phyloP scores from a whole-genome alignment of 495 filamentous ascomycete genomes.

The Cenococcum geophilum region DNA sequence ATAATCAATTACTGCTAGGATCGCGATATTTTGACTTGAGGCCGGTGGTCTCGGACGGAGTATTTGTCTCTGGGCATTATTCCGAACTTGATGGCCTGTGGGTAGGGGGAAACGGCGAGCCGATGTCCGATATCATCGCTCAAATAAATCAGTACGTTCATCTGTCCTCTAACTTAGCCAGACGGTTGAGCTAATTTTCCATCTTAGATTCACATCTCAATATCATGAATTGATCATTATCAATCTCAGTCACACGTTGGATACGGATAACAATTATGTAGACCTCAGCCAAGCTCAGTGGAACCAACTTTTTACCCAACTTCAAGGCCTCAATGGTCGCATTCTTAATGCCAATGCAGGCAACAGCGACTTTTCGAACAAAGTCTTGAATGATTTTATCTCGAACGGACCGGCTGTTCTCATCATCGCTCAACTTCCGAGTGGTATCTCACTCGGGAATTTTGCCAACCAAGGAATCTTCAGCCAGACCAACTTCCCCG shows the following conservation, averaged over 20 bases:
- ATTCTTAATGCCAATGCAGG: conserved; percentile 15
- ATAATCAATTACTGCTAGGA: conserved; percentile 21
- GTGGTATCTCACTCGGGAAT: conserved; percentile 19
- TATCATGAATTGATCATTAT: conserved; percentile 31
- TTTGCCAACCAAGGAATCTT: conserved; percentile 29
- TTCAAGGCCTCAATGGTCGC: conserved; percentile 26
- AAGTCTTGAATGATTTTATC: conserved; percentile 26
- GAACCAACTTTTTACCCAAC: conserved; percentile 27
- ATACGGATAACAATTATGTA: conserved; percentile 27
- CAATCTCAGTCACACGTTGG: conserved; percentile 25
- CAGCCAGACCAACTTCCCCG: conserved; percentile 23
- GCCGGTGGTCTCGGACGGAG: conserved; percentile 27
- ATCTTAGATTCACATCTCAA: conserved; percentile 18
- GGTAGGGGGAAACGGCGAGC: conserved; percentile 28
- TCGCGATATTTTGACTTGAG: conserved; percentile 28
- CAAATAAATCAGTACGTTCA: conserved; percentile 22
- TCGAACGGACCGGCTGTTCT: conserved; percentile 19
- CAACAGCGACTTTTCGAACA: conserved; percentile 20
- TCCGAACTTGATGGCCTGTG: conserved; percentile 24
- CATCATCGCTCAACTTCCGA: conserved; percentile 26
- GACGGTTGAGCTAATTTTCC: background rate
- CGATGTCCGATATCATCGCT: conserved; percentile 22
- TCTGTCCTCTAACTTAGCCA: background rate
- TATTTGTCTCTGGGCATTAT: conserved; percentile 30
- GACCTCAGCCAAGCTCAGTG: conserved; percentile 28